Evolutionary conservation across 2,329 filamentous ascomycete species (phyloP).

Genomic region (Hymenoscyphus fraxineus): DNA sequence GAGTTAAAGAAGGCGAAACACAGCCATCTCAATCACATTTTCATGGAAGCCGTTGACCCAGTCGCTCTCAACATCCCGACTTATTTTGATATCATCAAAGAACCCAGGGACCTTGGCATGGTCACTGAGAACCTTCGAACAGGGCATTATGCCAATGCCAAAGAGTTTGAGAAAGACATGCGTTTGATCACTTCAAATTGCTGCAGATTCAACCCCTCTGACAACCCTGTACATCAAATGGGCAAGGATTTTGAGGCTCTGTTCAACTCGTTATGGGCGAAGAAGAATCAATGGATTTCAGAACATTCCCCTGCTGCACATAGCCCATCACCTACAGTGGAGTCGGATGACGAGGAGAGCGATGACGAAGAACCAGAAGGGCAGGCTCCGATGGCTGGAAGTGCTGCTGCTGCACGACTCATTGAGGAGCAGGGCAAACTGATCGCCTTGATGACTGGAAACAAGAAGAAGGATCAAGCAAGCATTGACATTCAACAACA

Average conservation of each 20-base stretch:
- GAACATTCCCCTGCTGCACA: slow-evolving; percentile 64
- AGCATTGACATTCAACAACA: slow-evolving; percentile 29
- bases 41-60: slow-evolving; percentile 82
- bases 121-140: slow-evolving; percentile 71
- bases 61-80: slow-evolving; percentile 90
- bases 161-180: slow-evolving; percentile 83
- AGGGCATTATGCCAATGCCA: slow-evolving; percentile 75
- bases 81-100: slow-evolving; percentile 92
- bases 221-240: slow-evolving; percentile 67
- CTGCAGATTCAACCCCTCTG: slow-evolving; percentile 82
- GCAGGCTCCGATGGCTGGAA: slow-evolving; percentile 36
- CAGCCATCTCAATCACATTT: slow-evolving; percentile 63
- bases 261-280: slow-evolving; percentile 71
- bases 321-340: slow-evolving; percentile 62
- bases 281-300: slow-evolving; percentile 78
- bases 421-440: slow-evolving; percentile 54
- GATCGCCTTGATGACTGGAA: slow-evolving; percentile 48
- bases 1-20: slow-evolving; percentile 77
- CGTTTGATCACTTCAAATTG: slow-evolving; percentile 85
- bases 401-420: slow-evolving; percentile 43
- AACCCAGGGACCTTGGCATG: slow-evolving; percentile 92
- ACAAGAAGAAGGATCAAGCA: slow-evolving; percentile 38
- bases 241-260: slow-evolving; percentile 71
- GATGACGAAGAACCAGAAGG: slow-evolving; percentile 58
- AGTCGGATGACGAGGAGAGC: slow-evolving; percentile 66